Evolutionary conservation across 768 basidiomycete species (phyloP).

Genomic region (Tylopilus rubrobrunneus): DNA sequence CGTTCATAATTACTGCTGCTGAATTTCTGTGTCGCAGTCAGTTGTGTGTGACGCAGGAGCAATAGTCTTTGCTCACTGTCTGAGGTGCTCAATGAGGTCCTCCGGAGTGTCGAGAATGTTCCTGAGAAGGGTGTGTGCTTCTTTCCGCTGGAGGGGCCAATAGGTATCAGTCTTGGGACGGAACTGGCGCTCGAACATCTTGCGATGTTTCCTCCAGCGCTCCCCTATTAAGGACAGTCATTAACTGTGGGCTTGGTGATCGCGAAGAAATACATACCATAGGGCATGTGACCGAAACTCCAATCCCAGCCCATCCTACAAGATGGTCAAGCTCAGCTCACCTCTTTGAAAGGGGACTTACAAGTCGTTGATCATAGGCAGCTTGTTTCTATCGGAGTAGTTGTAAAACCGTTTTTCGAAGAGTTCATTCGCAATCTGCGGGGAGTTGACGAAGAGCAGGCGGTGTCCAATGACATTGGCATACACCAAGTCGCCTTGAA

Average conservation of each 20-base stretch:
- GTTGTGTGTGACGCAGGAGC: not conserved
- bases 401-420: slow-evolving; percentile 54
- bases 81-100: slow-evolving; percentile 45
- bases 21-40: slow-evolving; percentile 36
- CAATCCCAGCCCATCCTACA: slow-evolving; percentile 46
- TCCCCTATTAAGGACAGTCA: slow-evolving; percentile 35
- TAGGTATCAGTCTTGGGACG: slow-evolving; percentile 32
- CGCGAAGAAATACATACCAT: slow-evolving; percentile 29
- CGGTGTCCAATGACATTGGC: slow-evolving; percentile 48
- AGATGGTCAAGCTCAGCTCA: slow-evolving; percentile 7
- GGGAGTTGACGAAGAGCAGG: slow-evolving; percentile 45
- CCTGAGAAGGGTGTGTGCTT: slow-evolving; percentile 44
- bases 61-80: slow-evolving; percentile 36
- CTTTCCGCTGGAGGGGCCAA: slow-evolving; percentile 43
- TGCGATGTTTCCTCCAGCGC: slow-evolving; percentile 49
- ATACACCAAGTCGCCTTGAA: slow-evolving; percentile 49
- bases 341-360: slow-evolving; percentile 19
- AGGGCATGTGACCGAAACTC: slow-evolving; percentile 55
- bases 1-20: slow-evolving; percentile 50
- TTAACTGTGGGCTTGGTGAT: not conserved
- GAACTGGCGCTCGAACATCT: slow-evolving; percentile 51
- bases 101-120: slow-evolving; percentile 41
- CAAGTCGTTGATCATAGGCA: slow-evolving; percentile 51
- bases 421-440: slow-evolving; percentile 45
- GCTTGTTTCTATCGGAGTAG: slow-evolving; percentile 50